A percentile compares a stretch with the other conserved stretches of the same genome.
Conservation (phyloP, 129 eudicot genomes). For the Deinandra increscens region DNA sequence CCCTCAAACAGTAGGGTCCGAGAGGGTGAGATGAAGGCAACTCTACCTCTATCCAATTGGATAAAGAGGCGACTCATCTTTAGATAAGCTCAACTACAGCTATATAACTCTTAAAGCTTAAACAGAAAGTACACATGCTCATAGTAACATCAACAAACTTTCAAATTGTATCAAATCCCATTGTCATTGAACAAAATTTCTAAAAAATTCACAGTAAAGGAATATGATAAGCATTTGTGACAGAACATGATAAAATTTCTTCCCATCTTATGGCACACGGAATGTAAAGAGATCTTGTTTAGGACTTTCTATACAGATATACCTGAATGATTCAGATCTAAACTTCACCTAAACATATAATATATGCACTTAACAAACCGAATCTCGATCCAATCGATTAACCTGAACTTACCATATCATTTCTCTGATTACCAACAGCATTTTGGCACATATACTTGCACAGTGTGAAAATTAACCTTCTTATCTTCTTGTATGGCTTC, state of each 20-base stretch:
- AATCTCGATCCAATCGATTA: slow-evolving; percentile 8
- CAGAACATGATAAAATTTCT: background rate
- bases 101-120: background rate
- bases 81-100: background rate
- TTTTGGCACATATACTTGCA: background rate
- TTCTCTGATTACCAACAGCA: background rate
- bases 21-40: too few species aligned
- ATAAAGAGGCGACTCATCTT: too few species aligned
- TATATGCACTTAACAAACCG: background rate
- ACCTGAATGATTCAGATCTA: slow-evolving; percentile 21
- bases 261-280: background rate
- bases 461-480: background rate
- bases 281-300: background rate
- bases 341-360: slow-evolving; percentile 13
- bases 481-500: background rate
- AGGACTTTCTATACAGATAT: background rate
- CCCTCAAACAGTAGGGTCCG: too few species aligned
- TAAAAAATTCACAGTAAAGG: background rate
- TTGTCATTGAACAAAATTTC: background rate
- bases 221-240: background rate
- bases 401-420: background rate
- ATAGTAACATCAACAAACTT: background rate
- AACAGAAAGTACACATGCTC: background rate
- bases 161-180: background rate
- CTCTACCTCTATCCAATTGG: too few species aligned